Evolutionary conservation across 2,329 filamentous ascomycete species (phyloP), one percentile per base, ranked within the genome.

Genomic region (Alternaria tenuissima): DNA sequence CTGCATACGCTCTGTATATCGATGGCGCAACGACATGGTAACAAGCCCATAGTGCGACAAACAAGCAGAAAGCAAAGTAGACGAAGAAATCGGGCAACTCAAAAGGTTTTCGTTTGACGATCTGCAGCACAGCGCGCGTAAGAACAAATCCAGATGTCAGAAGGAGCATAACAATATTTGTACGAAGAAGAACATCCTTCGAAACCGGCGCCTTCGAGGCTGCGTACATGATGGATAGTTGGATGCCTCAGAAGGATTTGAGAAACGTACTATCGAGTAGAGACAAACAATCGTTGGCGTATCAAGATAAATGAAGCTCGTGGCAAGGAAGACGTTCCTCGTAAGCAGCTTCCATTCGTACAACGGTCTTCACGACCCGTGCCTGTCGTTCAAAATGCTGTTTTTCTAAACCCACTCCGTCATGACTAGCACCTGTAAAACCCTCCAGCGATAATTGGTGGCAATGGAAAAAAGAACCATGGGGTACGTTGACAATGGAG

Each of bases 1-100:
- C 71, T 7, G 62, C 70, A 20, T 67, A 72, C 1, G 78, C 53
- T 24, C 67, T 70, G 57, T 72, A 79, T 48, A 80, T 70, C 2
- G 64, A 60, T 0, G 74, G 75, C 0, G 75, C 67, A 20, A 74
- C 65, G 7, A 73, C 63, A 34, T 80, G 67, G 49, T 81, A 81
- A 28, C 78, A 59, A 22, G 49, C 52, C 60, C 64, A 67, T 38
- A 73, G 39, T 1, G 62, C 55, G 16, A 71, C 49, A 57, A 77
- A 69, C 43, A 78, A 72, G 36, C 68, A 64, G 30, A 67, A 65
- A 5, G 70, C 65, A 6, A 75, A 36, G 16, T 72, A 63, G 28
- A 77, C 63, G 20, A 77, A 67, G 30, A 62, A 47, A 41, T 67
- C 66, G 8, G 52, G 57, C 20, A 66, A 39, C 5, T 68, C 64